These are phyloP conservation scores for Truncatella angustata DNA, from an alignment of 2,329 filamentous ascomycete species.

Conservation along the genomic window DNA sequence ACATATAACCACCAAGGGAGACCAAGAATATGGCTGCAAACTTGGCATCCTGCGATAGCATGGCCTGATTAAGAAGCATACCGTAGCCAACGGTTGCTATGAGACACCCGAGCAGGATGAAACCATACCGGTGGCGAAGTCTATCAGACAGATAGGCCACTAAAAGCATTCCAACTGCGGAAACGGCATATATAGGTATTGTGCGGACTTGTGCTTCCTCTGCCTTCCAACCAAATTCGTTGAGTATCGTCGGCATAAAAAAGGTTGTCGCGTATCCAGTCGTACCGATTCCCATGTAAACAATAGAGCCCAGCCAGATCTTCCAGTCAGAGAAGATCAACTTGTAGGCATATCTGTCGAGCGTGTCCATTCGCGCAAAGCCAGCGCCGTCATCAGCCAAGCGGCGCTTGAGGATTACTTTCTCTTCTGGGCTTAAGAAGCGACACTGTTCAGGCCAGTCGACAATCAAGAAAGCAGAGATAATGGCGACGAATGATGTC, in stretches of 20 bases:
- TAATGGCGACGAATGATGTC: conserved; percentile 31
- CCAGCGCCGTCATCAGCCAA: conserved; percentile 28
- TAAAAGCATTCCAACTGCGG: conserved; percentile 28
- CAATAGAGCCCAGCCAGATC: conserved; percentile 35
- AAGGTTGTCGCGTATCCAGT: conserved; percentile 33
- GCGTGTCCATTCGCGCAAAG: conserved; percentile 26
- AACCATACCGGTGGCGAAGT: conserved; percentile 31
- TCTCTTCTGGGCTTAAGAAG: conserved; percentile 43
- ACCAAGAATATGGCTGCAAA: conserved; percentile 37
- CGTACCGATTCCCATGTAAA: conserved; percentile 29
- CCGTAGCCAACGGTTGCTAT: conserved; percentile 30
- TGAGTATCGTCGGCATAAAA: conserved; percentile 41
- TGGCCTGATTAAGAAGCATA: conserved; percentile 30
- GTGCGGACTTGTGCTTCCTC: conserved; percentile 34
- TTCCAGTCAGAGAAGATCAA: conserved; percentile 37
- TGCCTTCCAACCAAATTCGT: conserved; percentile 36
- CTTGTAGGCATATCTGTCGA: conserved; percentile 25
- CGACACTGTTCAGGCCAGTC: conserved; percentile 49
- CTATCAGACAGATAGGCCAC: conserved; percentile 32
- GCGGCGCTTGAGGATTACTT: conserved; percentile 28
- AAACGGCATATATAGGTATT: conserved; percentile 36
- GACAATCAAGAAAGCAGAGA: conserved; percentile 41
- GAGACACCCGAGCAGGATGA: conserved; percentile 27
- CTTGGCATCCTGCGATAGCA: conserved; percentile 25
- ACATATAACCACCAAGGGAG: conserved; percentile 31